Evolutionary conservation across 768 basidiomycete species (phyloP).

Genomic region (Lyophyllum atratum): DNA sequence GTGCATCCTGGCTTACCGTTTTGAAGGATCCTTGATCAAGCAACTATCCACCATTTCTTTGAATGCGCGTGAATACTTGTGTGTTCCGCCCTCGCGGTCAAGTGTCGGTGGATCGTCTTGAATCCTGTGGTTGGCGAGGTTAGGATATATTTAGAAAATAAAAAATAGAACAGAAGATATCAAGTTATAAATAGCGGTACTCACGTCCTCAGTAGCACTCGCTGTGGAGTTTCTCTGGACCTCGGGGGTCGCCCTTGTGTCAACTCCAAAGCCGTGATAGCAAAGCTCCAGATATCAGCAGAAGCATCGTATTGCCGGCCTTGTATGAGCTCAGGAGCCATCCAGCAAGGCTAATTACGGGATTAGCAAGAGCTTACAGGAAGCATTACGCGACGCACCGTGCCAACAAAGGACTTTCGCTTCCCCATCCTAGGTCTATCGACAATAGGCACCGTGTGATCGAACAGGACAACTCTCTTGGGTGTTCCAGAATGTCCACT

Average conservation of each 20-base stretch:
- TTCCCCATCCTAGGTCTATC: conserved; percentile 61
- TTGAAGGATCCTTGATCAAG: conserved; percentile 80
- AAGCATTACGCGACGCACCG: conserved; percentile 38
- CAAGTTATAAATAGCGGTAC: conserved; percentile 8
- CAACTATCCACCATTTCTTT: conserved; percentile 84
- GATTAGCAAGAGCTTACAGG: neutral
- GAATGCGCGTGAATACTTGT: conserved; percentile 80
- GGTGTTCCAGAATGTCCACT: conserved; percentile 6
- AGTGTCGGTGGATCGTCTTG: conserved; percentile 79
- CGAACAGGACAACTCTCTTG: conserved; percentile 38
- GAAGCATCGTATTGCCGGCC: conserved; percentile 82
- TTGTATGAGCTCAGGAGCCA: conserved; percentile 93
- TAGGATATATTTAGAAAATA: neutral
- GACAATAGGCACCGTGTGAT: conserved; percentile 24
- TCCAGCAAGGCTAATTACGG: conserved; percentile 78
- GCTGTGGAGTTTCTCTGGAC: conserved; percentile 71
- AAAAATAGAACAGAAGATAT: neutral
- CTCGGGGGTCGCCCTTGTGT: conserved; percentile 87
- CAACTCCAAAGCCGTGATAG: conserved; percentile 91
- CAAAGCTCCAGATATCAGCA: conserved; percentile 96
- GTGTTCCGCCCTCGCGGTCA: conserved; percentile 66
- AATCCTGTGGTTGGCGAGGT: conserved; percentile 46
- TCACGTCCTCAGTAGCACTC: conserved; percentile 75
- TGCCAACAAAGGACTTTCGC: conserved; percentile 91
- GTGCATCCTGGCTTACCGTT: conserved; percentile 48